Evolutionary conservation across 23 red algal genomes (phyloP), one percentile per base, ranked within the genome.

Genomic region (Gracilaria vermiculophylla): DNA sequence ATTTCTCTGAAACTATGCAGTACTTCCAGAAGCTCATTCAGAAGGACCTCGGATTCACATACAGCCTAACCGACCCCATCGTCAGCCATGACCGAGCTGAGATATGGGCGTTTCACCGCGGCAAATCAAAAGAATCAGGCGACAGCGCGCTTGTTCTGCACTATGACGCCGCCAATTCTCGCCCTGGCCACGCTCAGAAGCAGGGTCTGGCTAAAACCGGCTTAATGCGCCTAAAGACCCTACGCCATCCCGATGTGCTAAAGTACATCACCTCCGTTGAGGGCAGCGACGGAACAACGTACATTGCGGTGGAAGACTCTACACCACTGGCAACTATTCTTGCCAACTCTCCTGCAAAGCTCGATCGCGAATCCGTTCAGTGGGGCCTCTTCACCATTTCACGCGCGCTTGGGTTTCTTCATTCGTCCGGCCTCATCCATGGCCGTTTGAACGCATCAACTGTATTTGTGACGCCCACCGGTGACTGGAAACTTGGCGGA

Each of bases 401-500:
- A 6, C 71, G 92, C 21, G 97, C 97, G 13, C 86, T 99, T 40
- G 92, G 81, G 23, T 99, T 99, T 61, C 62, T 99, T 49, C 97
- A 99, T 73, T 37, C 58, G 36, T 89, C 89, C 19, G 72, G 89
- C 78, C 76, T 81, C n/a, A 82, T 95, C 16, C 97, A 99, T 53
- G 97, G 88, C 24, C 83, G 92, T 7, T 76, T 99, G 21, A 92
- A 81, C 16, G 72, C 97, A 4, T 83, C 92, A 24, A 91, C 92
- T 5, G 78, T 99, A 1, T 95, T 99, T 82, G 91, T 99, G 10
- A 99, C 97, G 34, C 65, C 92, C 1, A 75, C 77, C 0, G 97
- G 97, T 8, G 97, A 99, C 47, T 99, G 97, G 97, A 95, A 95
- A 53, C 78, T 99, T 9, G 97, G 86, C 27, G 92, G 92, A 10